Percentiles rank a stretch among this genome's conserved stretches.
These are phyloP conservation scores for Rubia occidens DNA, from an alignment of 305 asterid genomes.

Conservation along the genomic window DNA sequence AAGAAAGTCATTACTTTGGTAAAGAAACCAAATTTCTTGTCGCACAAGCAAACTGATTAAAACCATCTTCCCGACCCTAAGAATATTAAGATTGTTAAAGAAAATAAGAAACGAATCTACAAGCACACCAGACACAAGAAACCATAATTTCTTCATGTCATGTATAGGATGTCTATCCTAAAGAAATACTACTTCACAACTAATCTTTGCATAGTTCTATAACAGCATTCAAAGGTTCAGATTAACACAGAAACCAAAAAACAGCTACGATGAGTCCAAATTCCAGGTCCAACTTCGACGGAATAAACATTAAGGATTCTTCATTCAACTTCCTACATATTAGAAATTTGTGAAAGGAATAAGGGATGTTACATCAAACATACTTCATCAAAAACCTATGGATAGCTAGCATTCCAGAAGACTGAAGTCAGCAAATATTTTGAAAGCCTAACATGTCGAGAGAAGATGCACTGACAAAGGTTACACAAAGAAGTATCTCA, in stretches of 20 bases:
- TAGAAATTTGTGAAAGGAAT: background rate
- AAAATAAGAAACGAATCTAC: background rate
- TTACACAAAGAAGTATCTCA: background rate
- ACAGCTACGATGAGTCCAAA: background rate
- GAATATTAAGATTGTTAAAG: background rate
- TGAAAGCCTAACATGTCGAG: background rate
- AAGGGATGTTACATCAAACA: background rate
- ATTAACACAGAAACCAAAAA: background rate
- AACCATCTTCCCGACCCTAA: background rate
- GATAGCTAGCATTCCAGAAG: background rate
- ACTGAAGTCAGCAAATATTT: background rate
- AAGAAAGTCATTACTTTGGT: slow-evolving; percentile 13
- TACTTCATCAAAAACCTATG: background rate
- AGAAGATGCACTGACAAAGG: background rate
- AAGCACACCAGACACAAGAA: background rate
- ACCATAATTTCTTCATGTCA: background rate
- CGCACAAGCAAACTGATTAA: background rate
- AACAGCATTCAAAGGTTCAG: background rate
- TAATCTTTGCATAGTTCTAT: background rate
- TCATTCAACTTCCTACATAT: background rate
- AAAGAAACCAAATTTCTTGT: slow-evolving; percentile 10
- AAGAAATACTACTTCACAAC: background rate
- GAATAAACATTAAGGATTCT: background rate
- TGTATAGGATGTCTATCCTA: background rate
- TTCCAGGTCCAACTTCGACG: background rate